Percentiles rank a stretch among this genome's conserved stretches.
Conservation (phyloP, 345 rosid species). For the Murraya koenigii region DNA sequence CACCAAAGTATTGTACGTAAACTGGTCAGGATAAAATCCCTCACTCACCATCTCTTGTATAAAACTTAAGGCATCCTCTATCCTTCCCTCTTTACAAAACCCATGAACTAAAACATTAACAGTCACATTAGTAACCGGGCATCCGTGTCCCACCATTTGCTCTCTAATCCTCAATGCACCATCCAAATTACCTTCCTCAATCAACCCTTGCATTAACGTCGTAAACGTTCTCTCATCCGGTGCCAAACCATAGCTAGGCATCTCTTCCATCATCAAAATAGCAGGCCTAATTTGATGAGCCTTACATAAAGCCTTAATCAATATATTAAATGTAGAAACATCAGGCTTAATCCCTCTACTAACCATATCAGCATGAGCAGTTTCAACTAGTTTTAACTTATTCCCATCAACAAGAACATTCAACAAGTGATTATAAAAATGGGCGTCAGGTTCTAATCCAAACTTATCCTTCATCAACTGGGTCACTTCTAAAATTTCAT, state of each 20-base stretch:
- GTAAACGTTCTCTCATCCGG: conserved; percentile 90
- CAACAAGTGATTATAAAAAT: conserved; percentile 68
- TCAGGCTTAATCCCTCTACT: conserved; percentile 64
- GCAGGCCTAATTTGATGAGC: conserved; percentile 91
- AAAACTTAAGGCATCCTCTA: conserved; percentile 67
- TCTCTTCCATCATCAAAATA: conserved; percentile 83
- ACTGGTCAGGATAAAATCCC: conserved; percentile 76
- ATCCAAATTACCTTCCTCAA: conserved; percentile 75
- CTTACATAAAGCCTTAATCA: conserved; percentile 81
- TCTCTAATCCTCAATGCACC: conserved; percentile 72
- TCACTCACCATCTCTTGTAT: conserved; percentile 60
- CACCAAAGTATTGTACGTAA: conserved; percentile 75
- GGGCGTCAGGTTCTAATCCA: conserved; percentile 54
- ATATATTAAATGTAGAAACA: conserved; percentile 74
- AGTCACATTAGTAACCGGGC: conserved; percentile 53
- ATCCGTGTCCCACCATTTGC: conserved; percentile 56
- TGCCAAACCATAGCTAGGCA: conserved; percentile 54
- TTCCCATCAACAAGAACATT: conserved; percentile 75
- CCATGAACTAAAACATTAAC: conserved; percentile 88
- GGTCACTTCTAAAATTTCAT: conserved; percentile 49
- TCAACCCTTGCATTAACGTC: conserved; percentile 82
- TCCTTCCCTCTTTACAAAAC: conserved; percentile 70
- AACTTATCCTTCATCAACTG: conserved; percentile 60
- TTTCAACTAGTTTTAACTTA: conserved; percentile 69
- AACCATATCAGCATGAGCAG: conserved; percentile 58